Evolutionary conservation across 306 rosid genomes (phyloP).

Genomic region (Ochetophila trinervis): DNA sequence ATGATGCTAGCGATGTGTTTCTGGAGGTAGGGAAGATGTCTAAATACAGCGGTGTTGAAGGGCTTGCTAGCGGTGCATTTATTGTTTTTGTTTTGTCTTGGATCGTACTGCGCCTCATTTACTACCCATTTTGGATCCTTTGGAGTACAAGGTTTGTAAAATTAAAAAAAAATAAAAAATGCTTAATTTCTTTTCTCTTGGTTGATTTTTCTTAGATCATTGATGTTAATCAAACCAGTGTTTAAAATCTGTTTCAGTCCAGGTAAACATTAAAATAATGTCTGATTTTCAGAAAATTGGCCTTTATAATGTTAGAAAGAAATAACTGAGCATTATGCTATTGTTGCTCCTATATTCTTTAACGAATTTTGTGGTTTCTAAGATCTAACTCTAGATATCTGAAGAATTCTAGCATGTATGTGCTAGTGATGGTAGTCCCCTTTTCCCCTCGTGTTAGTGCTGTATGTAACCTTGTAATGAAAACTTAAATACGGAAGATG

Average conservation of each 20-base stretch:
- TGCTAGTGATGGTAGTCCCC: background rate
- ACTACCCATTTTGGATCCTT: slow-evolving; percentile 89
- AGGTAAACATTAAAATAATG: background rate
- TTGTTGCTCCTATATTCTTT: slow-evolving; percentile 17
- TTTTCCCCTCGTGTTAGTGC: background rate
- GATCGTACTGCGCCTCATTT: slow-evolving; percentile 76
- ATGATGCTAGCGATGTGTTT: slow-evolving; percentile 89
- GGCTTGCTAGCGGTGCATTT: slow-evolving; percentile 74
- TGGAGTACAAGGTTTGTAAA: slow-evolving; percentile 84
- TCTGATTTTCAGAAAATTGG: slow-evolving; percentile 8
- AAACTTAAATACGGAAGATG: background rate
- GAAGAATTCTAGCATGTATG: background rate
- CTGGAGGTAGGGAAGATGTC: slow-evolving; percentile 96
- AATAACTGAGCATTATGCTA: background rate
- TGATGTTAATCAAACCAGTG: background rate
- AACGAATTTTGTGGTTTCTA: background rate
- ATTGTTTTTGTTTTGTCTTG: slow-evolving; percentile 70
- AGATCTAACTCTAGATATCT: background rate
- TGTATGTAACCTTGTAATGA: background rate
- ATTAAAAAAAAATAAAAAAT: no score
- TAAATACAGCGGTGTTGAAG: slow-evolving; percentile 79
- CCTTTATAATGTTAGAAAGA: background rate
- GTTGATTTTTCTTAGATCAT: slow-evolving; percentile 11
- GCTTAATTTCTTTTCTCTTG: background rate
- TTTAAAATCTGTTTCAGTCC: slow-evolving; percentile 13